Evolutionary conservation across 306 rosid species (phyloP), one percentile per base, ranked within the genome.

Genomic region (Benincasa hispida): DNA sequence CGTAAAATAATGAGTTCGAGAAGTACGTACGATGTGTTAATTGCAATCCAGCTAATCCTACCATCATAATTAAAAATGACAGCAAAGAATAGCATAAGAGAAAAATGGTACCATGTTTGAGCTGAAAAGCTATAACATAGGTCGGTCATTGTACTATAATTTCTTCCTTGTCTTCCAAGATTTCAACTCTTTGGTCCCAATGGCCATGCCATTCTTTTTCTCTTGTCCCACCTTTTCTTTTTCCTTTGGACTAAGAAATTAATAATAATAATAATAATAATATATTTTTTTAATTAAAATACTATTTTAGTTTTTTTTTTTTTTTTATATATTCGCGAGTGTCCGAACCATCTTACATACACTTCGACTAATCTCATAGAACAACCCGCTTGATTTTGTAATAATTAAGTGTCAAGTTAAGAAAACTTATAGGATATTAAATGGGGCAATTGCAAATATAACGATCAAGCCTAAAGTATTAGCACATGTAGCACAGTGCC

Each of bases 41-140:
- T 34, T 63, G 70, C 70, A 8, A 32, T 63, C 6, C 45, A 63
- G 47, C 70, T 63, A 63, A 63, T 27, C 70, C 47, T 63, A 63
- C 15, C 1, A 32, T 63, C 27, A 34, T 63, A 18, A 32, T 18
- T 63, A 34, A 63, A 12, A 63, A 34, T 3, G 25, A 34, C 70
- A 63, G 70, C 47, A 34, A 9, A 9, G 14, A 34, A 34, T 63
- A 63, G 70, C 70, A 63, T 32, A 63, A 34, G 35, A 13, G 27
- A 34, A 14, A 60, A 58, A 58, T 30, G 34, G 39, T 59, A 59
- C 66, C 65, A 22, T 58, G 21, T 0, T 60, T 60, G 13, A 61
- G 69, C 0, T 61, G 42, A 61, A 61, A 63, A 63, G 70, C 70
- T 63, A 63, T 8, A 63, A 63, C 70, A 63, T 63, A 63, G 70